Percentiles rank a stretch among this genome's conserved stretches.
Evolutionary conservation across 2,329 filamentous ascomycete genomes (phyloP).

Genomic region (Penicillium polonicum): DNA sequence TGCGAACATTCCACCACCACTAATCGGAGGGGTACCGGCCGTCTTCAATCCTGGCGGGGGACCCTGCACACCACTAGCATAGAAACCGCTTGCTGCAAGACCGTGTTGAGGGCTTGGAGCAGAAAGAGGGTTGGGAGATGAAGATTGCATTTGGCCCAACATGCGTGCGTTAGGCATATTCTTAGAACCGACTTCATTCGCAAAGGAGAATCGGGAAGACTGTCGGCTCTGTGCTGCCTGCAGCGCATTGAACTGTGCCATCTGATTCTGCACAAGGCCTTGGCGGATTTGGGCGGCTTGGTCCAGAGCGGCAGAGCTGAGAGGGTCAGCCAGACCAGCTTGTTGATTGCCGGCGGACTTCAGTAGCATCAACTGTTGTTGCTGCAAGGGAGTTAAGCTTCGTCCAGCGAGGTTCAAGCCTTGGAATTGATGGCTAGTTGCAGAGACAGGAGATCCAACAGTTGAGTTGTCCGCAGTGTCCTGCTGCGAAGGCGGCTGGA

Average conservation of each 20-base stretch:
- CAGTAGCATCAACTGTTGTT: conserved; percentile 67
- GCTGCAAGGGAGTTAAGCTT: conserved; percentile 77
- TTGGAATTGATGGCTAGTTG: conserved; percentile 46
- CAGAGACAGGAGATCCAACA: conserved; percentile 44
- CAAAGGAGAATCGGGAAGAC: conserved; percentile 80
- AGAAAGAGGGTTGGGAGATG: conserved; percentile 39
- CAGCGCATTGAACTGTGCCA: conserved; percentile 54
- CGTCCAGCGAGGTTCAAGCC: conserved; percentile 65
- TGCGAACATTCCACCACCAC: conserved; percentile 78
- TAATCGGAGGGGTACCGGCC: conserved; percentile 85
- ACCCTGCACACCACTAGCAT: conserved; percentile 80
- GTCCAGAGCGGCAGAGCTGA: conserved; percentile 38
- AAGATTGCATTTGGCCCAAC: conserved; percentile 49
- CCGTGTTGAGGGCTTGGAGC: conserved; percentile 40
- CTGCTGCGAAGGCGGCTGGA: conserved; percentile 76
- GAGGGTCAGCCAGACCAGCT: conserved; percentile 53
- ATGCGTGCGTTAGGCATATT: conserved; percentile 60
- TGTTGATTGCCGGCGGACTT: conserved; percentile 60
- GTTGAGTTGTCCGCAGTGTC: conserved; percentile 46
- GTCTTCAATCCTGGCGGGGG: conserved; percentile 95
- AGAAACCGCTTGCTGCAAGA: conserved; percentile 66
- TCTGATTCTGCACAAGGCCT: conserved; percentile 47
- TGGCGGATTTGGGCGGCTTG: conserved; percentile 46
- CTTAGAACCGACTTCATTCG: conserved; percentile 60
- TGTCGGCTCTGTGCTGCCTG: conserved; percentile 71